These are phyloP conservation scores for Sclerotiophoma versabilis DNA, from an alignment of 2,329 filamentous ascomycete species.

Conservation along the genomic window DNA sequence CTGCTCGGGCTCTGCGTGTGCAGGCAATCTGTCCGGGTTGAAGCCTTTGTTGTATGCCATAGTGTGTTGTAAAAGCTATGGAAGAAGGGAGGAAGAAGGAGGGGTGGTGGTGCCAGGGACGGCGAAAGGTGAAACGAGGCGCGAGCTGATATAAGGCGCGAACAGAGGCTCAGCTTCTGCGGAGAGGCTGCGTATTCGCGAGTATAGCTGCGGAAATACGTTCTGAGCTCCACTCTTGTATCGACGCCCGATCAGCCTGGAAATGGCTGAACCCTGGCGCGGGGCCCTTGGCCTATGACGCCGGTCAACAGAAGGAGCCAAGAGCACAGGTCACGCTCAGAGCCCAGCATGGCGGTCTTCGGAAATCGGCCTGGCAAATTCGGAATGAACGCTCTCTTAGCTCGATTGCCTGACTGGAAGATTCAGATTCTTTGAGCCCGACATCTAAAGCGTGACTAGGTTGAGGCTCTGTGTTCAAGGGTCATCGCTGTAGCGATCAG, in stretches of 20 bases:
- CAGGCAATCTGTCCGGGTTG: conserved; percentile 93
- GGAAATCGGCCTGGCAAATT: conserved; percentile 11
- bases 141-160: conserved; percentile 10
- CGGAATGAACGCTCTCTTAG: conserved; percentile 4
- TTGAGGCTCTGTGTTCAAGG: not conserved
- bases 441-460: not conserved
- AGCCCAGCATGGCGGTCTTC: conserved; percentile 10
- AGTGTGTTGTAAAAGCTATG: conserved; percentile 21
- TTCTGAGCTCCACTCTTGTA: conserved; percentile 19
- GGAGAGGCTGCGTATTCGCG: conserved; percentile 11
- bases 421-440: conserved; percentile 1
- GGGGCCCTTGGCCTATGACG: conserved; percentile 36
- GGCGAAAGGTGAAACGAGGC: conserved; percentile 1
- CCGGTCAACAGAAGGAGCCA: conserved; percentile 7
- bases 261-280: conserved; percentile 22
- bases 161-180: conserved; percentile 10
- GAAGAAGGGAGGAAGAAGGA: not conserved
- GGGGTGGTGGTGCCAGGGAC: conserved; percentile 3
- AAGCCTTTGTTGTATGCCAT: conserved; percentile 97
- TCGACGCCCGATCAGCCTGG: conserved; percentile 34
- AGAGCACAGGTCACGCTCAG: conserved; percentile 9
- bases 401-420: not conserved
- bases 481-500: conserved; percentile 2
- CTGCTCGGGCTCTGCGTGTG: conserved; percentile 81
- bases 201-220: not conserved